Base-by-base conservation (phyloP, 345 rosid genomes). In the thale cress (Arabidopsis thaliana) region DNA sequence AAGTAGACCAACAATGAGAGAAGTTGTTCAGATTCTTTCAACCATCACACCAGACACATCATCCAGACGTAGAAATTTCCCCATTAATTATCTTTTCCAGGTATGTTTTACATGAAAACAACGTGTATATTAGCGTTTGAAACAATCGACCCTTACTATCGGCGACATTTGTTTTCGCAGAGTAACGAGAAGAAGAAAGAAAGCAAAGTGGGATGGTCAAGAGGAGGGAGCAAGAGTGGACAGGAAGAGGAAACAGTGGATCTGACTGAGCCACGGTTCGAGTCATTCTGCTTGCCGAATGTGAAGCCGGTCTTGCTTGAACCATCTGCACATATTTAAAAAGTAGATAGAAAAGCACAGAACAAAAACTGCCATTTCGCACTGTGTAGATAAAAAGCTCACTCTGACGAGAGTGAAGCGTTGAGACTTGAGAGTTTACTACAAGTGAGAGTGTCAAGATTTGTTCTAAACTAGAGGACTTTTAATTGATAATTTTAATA, bases 11-110 rank as follows among this genome's bases (percentile, higher is more conserved):
- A 89, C 93, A 73, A 95, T 95, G 99, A 84, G 90, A 61, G 99
- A 95, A 79, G 93, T 92, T 80, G 99, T 90, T 74, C 97, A 95
- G 77, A 95, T 92, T 81, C 97, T 95, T 72, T 90, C 97, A 28
- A 89, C 96, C 20, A 88, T 95, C 16, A 80, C 84, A 74, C 93
- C 93, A 1, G 90, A 90, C 14, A 87, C 86, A 73, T 85, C 88
- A 74, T 85, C 90, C 9, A 85, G 88, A 50, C 85, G 89, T 81
- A 87, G 89, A 80, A 85, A 68, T 52, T 76, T 89, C 49, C 93
- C 93, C n/a, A 82, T 75, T 14, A 87, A 78, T 72, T 85, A 84
- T 77, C 86, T 91, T 68, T 86, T 77, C 76, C 91, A 80, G 93
- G 97, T 90, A 44, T 28, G n/a, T 44, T 63, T 63, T 44, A 44